Evolutionary conservation across 2,329 filamentous ascomycete genomes (phyloP).

Genomic region (Delphinella strobiligena): DNA sequence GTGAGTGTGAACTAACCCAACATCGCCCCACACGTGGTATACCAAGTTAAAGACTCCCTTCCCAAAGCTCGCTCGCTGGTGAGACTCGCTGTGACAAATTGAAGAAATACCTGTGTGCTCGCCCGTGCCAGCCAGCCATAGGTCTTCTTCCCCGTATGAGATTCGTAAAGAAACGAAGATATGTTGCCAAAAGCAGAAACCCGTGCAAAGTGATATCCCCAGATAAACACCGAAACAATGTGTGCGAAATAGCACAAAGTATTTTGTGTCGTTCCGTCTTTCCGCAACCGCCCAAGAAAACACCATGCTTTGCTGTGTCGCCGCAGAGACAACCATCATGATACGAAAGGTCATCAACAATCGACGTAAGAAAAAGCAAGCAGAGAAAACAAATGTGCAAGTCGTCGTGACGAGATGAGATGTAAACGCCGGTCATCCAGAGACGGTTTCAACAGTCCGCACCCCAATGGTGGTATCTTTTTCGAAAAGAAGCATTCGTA

Average conservation of each 20-base stretch:
- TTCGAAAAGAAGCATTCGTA: slow-evolving; percentile 8
- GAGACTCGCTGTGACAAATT: not conserved
- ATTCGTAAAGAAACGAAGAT: slow-evolving; percentile 9
- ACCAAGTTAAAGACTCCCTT: not conserved
- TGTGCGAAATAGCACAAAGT: not conserved
- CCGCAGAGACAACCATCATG: not conserved
- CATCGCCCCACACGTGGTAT: not conserved
- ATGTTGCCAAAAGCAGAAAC: slow-evolving; percentile 4
- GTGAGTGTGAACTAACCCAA: not conserved
- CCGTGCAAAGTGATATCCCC: slow-evolving; percentile 8
- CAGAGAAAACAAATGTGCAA: slow-evolving; percentile 7
- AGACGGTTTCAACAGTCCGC: slow-evolving; percentile 8
- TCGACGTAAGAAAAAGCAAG: slow-evolving; percentile 4
- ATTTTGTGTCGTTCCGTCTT: slow-evolving; percentile 5
- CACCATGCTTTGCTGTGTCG: slow-evolving; percentile 8
- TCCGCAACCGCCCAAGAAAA: slow-evolving; percentile 7
- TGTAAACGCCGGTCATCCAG: slow-evolving; percentile 10
- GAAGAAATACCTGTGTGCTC: slow-evolving; percentile 2
- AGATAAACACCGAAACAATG: slow-evolving; percentile 11
- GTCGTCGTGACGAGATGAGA: slow-evolving; percentile 6
- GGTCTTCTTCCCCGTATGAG: slow-evolving; percentile 9
- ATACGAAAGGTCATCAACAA: slow-evolving; percentile 1
- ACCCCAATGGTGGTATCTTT: slow-evolving; percentile 7
- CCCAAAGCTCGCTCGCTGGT: not conserved
- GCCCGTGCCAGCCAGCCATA: slow-evolving; percentile 6